A percentile compares a stretch with the other conserved stretches of the same genome.
phyloP scores from a whole-genome alignment of 2,329 filamentous ascomycete species.

The Huntiella abstrusa region DNA sequence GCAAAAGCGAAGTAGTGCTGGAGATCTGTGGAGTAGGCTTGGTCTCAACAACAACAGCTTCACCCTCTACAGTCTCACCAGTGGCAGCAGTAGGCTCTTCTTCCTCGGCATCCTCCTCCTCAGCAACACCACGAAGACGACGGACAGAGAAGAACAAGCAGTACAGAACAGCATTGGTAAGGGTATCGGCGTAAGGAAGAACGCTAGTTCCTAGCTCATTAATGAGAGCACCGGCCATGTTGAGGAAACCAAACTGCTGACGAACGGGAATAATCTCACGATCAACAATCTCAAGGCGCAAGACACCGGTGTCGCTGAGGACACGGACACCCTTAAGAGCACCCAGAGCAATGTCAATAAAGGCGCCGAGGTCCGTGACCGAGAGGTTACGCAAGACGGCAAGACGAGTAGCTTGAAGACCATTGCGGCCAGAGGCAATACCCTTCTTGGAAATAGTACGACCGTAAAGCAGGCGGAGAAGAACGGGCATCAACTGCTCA shows the following conservation, averaged over 20 bases:
- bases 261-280: conserved; percentile 44
- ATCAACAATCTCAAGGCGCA: conserved; percentile 32
- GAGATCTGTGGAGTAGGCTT: conserved; percentile 17
- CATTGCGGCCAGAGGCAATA: conserved; percentile 55
- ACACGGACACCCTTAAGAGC: conserved; percentile 43
- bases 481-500: conserved; percentile 57
- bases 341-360: conserved; percentile 66
- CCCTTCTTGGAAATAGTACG: conserved; percentile 71
- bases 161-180: conserved; percentile 64
- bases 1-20: conserved; percentile 38
- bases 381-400: conserved; percentile 63
- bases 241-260: conserved; percentile 78
- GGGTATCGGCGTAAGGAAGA: conserved; percentile 42
- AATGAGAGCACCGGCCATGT: conserved; percentile 77
- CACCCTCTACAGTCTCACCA: conserved; percentile 14
- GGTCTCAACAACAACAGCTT: no score
- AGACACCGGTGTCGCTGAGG: conserved; percentile 25
- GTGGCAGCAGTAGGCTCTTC: conserved; percentile 18
- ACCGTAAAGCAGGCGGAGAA: conserved; percentile 77
- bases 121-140: conserved; percentile 25
- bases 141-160: conserved; percentile 56
- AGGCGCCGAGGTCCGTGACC: conserved; percentile 55
- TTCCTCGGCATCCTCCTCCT: conserved; percentile 18
- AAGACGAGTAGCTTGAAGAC: conserved; percentile 63
- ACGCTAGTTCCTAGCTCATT: conserved; percentile 65